Conservation (phyloP, 257 asterid genomes). For the Solanum medicagineum region DNA sequence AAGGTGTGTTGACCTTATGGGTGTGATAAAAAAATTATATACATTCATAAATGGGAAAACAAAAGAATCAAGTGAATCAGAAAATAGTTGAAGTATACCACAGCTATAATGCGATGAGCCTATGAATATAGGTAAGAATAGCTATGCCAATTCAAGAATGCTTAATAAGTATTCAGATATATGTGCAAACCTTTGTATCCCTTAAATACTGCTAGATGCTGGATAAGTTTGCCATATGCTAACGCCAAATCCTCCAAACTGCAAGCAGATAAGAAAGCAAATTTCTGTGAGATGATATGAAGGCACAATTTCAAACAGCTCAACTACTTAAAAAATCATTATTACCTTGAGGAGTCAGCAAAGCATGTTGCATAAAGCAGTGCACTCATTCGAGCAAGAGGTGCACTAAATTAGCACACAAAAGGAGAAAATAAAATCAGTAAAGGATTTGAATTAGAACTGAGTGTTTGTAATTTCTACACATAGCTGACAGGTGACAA, state of each 20-base stretch:
- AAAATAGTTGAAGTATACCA: neutral
- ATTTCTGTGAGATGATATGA: neutral
- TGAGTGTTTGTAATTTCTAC: neutral
- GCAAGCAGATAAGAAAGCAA: constrained; percentile 9
- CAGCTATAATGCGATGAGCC: neutral
- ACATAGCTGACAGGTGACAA: neutral
- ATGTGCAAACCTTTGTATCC: constrained; percentile 70
- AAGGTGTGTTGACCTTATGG: neutral
- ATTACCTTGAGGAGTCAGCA: constrained; percentile 76
- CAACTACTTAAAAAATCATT: neutral
- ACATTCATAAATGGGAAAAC: neutral
- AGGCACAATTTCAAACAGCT: neutral
- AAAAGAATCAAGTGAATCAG: neutral
- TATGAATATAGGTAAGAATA: neutral
- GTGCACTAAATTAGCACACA: constrained; percentile 48
- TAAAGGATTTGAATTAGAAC: neutral
- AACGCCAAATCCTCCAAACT: constrained; percentile 73
- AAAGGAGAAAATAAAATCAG: constrained; percentile 12
- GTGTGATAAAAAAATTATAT: neutral
- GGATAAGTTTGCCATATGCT: constrained; percentile 89
- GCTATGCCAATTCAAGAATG: neutral
- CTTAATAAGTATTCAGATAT: neutral
- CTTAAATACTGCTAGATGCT: constrained; percentile 69
- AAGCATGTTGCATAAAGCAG: constrained; percentile 79
- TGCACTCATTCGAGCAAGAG: constrained; percentile 72